Evolutionary conservation across 2,329 filamentous ascomycete genomes (phyloP).

Genomic region (Alternaria sp.): DNA sequence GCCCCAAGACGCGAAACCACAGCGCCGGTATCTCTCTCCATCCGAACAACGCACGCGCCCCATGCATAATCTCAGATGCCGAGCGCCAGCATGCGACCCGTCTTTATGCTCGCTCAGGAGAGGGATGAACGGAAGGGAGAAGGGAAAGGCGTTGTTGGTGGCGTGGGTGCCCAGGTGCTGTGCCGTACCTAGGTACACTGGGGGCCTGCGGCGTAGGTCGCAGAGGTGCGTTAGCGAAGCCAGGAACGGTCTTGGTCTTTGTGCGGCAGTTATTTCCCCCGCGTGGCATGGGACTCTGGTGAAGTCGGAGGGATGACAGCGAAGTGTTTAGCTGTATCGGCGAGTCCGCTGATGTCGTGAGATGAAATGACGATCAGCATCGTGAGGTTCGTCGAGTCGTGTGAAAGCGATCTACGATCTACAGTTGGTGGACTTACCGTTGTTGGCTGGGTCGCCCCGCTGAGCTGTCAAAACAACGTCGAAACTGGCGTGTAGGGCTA

Average conservation of each 20-base stretch:
- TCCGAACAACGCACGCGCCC: background rate
- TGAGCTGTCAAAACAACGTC: background rate
- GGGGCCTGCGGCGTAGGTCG: background rate
- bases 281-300: background rate
- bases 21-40: background rate
- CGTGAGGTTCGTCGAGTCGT: background rate
- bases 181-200: background rate
- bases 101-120: background rate
- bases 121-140: background rate
- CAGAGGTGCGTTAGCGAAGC: background rate
- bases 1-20: conserved; percentile 1
- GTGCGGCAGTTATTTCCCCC: background rate
- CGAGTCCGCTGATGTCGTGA: background rate
- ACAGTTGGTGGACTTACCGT: background rate
- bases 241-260: background rate
- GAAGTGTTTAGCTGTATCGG: background rate
- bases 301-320: background rate
- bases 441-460: background rate
- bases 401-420: background rate
- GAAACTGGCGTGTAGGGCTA: background rate
- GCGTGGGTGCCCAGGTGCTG: background rate
- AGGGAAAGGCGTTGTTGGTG: background rate
- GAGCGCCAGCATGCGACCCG: background rate
- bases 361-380: background rate
- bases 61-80: background rate